Base-by-base conservation (phyloP, 768 basidiomycete species). In the Russula virescens region DNA sequence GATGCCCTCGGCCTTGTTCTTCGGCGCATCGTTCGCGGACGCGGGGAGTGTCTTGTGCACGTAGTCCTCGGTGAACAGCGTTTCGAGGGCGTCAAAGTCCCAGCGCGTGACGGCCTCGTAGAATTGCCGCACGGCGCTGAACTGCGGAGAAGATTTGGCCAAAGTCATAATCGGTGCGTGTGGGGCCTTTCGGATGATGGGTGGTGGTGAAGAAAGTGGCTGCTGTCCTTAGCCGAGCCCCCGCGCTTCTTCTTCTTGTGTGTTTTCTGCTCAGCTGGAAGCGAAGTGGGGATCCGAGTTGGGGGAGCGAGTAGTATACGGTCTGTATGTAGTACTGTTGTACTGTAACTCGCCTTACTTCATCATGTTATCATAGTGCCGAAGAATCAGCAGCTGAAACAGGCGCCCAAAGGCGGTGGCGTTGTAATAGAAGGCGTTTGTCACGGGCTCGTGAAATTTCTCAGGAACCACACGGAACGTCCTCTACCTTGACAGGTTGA, bases 1-100 rank as follows among this genome's bases (percentile, higher is more conserved):
- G 23, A 64, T 21, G 25, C 63, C 63, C 31, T 60, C 3, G 1
- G 52, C 40, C 53, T 60, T 64, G 14, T 43, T 38, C 23, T 59
- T 64, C 3, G 52, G 47, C 19, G 58, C 47, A 2, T 55, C 52
- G 7, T 50, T 54, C 1, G 53, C 40, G 14, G 58, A 38, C 4
- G 58, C 40, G n/a, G 63, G 63, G 19, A 50, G 58, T 1, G 58
- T 64, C 38, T 23, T 34, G 8, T 54, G 53, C 5, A 7, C 38
- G 42, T 64, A 64, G 1, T 54, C 53, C 1, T 64, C 58, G 2
- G 58, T 21, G 23, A 64, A 34, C 23, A 38, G 28, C 31, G 18
- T 7, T 13, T 49, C 53, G 18, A 64, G 19, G 10, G 21, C 11
- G 6, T 60, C 52, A 16, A 64, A 60, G 26, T 50, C 35, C 63